Percentiles rank a stretch among this genome's conserved stretches.
Conservation (phyloP, 2,329 filamentous ascomycete genomes). For the Dryadomyces sulphureus region DNA sequence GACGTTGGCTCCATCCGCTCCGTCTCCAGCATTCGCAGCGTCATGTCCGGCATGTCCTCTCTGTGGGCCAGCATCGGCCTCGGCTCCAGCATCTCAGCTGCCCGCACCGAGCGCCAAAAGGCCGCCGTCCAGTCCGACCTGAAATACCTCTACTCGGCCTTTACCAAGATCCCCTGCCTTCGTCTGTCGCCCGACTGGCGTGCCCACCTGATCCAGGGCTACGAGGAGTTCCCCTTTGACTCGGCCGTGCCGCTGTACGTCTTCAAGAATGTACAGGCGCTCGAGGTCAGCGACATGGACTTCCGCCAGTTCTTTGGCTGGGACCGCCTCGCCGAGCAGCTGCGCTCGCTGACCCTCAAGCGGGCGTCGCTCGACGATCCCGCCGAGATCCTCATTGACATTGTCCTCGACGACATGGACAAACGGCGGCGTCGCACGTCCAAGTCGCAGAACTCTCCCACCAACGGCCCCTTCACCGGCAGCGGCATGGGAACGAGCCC, state of each 20-base stretch:
- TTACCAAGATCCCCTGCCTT: conserved; percentile 93
- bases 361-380: conserved; percentile 80
- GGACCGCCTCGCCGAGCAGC: conserved; percentile 84
- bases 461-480: conserved; percentile 37
- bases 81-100: conserved; percentile 60
- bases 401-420: conserved; percentile 93
- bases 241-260: conserved; percentile 91
- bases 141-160: conserved; percentile 94
- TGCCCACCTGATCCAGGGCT: conserved; percentile 77
- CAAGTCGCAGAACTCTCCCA: conserved; percentile 70
- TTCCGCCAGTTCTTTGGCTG: conserved; percentile 96
- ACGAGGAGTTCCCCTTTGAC: conserved; percentile 96
- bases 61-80: conserved; percentile 84
- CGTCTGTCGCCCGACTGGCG: conserved; percentile 85
- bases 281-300: conserved; percentile 91
- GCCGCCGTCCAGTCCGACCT: conserved; percentile 71
- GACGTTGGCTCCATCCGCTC: conserved; percentile 89
- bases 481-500: conserved; percentile 28
- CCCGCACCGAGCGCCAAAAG: conserved; percentile 82
- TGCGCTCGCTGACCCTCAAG: conserved; percentile 79
- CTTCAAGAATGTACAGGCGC: conserved; percentile 89
- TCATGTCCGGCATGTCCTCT: conserved; percentile 92
- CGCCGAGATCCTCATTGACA: conserved; percentile 76
- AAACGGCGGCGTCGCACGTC: conserved; percentile 77
- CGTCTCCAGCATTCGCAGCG: conserved; percentile 89